Base-by-base conservation (phyloP, 2,329 filamentous ascomycete species). In the Penicillium sp. region DNA sequence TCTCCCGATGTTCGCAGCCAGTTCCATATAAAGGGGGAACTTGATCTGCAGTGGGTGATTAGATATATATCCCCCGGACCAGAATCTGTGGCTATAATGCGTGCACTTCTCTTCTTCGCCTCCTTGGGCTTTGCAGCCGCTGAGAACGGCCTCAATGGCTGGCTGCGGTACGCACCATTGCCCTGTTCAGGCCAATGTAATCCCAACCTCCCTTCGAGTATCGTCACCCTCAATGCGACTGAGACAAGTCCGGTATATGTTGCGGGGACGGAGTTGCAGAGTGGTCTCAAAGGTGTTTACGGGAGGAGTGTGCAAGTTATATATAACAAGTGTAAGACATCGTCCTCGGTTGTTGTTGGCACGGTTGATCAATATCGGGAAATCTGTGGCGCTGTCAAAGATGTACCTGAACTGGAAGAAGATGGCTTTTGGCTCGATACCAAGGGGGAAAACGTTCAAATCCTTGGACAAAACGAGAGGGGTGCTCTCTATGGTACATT, bases 401-500 rank as follows among this genome's bases (percentile, higher is more conserved):
- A 60, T 3, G 35, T 70, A 6, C 72, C 71, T 1, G 57, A 65
- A 13, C 62, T 77, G 6, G 68, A 68, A 29, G 67, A 70, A 42
- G 74, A 76, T 49, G 87, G 87, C 3, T 90, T 85, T 71, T 87
- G 81, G 76, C 77, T 90, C 31, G 80, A 74, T 61, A 82, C 77
- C 6, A 74, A 74, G 6, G 76, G 74, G 9, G 65, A 73, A 0
- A 73, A 72, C 0, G 80, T 88, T 23, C 75, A 81, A 36, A 89
- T 63, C 17, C 29, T 63, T n/a, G 59, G 59, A 25, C 49, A 57
- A 36, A 58, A 53, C n/a, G 85, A 89, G 66, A 82, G 86, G 0
- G 88, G 86, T 13, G 84, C 86, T 5, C 78, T 90, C 1, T 90
- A 90, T 63, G 88, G 88, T 7, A 79, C 87, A 5, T 90, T 89